phyloP scores from a whole-genome alignment of 345 rosid genomes.

The Moringa oleifera region DNA sequence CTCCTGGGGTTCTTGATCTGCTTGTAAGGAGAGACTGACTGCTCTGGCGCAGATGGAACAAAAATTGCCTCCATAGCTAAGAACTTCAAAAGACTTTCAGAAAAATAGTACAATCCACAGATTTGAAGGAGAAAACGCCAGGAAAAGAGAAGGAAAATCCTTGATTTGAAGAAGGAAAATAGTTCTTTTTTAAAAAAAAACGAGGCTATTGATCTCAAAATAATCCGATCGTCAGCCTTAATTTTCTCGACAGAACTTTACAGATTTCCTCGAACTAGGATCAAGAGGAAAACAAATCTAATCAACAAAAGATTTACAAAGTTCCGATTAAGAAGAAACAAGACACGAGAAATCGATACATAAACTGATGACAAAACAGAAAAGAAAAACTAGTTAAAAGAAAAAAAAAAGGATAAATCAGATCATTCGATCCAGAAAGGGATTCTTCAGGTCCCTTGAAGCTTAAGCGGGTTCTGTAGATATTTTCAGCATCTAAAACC shows the following conservation, averaged over 20 bases:
- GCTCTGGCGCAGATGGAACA: constrained; percentile 28
- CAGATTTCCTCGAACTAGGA: not conserved
- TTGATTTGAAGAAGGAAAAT: too few species aligned
- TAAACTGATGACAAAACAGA: not conserved
- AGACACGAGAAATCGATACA: too few species aligned
- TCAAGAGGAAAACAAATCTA: not conserved
- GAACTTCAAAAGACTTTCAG: too few species aligned
- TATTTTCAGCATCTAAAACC: not conserved
- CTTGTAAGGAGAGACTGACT: constrained; percentile 32
- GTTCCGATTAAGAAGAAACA: not conserved
- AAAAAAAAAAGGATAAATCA: constrained; percentile 2
- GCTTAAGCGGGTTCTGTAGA: not conserved
- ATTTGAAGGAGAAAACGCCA: not conserved
- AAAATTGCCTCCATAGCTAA: constrained; percentile 38
- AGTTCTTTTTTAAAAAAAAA: too few species aligned
- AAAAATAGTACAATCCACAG: not conserved
- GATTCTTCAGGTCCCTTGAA: too few species aligned
- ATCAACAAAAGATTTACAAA: not conserved
- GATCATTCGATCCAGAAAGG: not conserved
- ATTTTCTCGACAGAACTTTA: constrained; percentile 3
- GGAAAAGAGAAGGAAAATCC: not conserved
- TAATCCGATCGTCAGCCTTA: constrained; percentile 32
- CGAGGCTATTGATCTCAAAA: constrained; percentile 37
- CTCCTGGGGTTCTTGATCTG: constrained; percentile 39
- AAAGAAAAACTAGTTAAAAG: not conserved